Evolutionary conservation across 352 stramenopile genomes (phyloP).

Genomic region (Discostella stelligera): DNA sequence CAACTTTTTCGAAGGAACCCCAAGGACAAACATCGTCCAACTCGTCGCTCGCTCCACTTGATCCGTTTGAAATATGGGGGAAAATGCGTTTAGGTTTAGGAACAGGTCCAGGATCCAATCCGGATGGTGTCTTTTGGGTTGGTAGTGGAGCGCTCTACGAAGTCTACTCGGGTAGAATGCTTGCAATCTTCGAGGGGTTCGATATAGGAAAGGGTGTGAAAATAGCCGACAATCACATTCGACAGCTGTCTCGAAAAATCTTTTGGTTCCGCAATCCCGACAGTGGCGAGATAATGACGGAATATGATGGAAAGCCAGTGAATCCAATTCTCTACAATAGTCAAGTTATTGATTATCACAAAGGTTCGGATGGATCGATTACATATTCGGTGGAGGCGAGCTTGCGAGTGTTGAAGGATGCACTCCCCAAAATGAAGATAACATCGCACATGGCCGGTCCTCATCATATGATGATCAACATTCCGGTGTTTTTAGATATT

Average conservation of each 20-base stretch:
- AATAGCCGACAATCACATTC: slow-evolving; percentile 34
- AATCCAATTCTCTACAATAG: slow-evolving; percentile 46
- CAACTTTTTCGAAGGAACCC: slow-evolving; percentile 15
- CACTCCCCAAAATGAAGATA: slow-evolving; percentile 42
- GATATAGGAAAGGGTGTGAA: slow-evolving; percentile 46
- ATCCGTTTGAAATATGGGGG: slow-evolving; percentile 43
- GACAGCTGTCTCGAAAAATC: slow-evolving; percentile 55
- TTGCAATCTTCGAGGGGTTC: slow-evolving; percentile 54
- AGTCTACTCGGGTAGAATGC: slow-evolving; percentile 34
- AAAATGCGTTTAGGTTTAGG: slow-evolving; percentile 45
- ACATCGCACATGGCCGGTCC: slow-evolving; percentile 28
- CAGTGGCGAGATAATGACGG: slow-evolving; percentile 42
- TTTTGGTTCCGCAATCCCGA: slow-evolving; percentile 54
- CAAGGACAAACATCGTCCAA: not conserved
- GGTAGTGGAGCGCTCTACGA: slow-evolving; percentile 46
- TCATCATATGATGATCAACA: slow-evolving; percentile 45
- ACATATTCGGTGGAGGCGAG: slow-evolving; percentile 39
- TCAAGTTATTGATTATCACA: slow-evolving; percentile 58
- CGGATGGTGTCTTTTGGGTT: slow-evolving; percentile 42
- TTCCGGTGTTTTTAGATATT: slow-evolving; percentile 55
- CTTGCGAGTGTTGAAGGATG: slow-evolving; percentile 26
- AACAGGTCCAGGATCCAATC: slow-evolving; percentile 23
- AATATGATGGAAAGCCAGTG: slow-evolving; percentile 45
- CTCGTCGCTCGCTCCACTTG: not conserved
- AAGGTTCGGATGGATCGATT: slow-evolving; percentile 24